Base-by-base conservation (phyloP, 805 yeast species). In the Ascoidea rubescens region DNA sequence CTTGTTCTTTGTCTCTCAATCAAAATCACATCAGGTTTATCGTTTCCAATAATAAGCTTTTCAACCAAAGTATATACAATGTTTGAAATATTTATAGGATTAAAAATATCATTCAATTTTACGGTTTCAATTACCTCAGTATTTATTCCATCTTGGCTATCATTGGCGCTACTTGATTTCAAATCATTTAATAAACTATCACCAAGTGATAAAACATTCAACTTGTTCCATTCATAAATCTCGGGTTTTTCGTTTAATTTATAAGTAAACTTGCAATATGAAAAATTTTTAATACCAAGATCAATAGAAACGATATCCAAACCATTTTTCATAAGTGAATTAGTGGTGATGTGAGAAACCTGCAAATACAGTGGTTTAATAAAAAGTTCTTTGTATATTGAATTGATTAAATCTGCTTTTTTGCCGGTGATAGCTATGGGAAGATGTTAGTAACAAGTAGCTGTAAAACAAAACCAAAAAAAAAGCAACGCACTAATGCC, bases 1-100 rank as follows among this genome's bases (percentile, higher is more conserved):
- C 57, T 45, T 6, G 50, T n/a, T 28, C 57, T 37, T 31, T 55
- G 57, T 17, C 53, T 49, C 21, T 55, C 57, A 31, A 55, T 50
- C 10, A 54, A 14, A 5, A 54, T 17, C 46, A 52, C 30, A 37
- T 54, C 54, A 32, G 47, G 12, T 16, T 49, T 46, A 8, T 12
- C 5, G 4, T n/a, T 21, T 8, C n/a, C 12, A 5, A 50, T 28
- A 21, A n/a, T 21, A 5, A 46, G 16, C 14, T 50, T 48, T 47
- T 33, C 47, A 31, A 44, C 28, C 12, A 50, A 28, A 1, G 47
- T 37, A 44, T 37, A 53, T 17, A 51, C 51, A 14, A 50, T 42
- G 31, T 53, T 31, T 4, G 53, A 16, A 21, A 53, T 48, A 17
- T 16, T 37, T 17, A 31, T 43, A 10, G 53, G 53, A 10, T 10